Conservation (phyloP, 2,329 filamentous ascomycete species). For the Hypomyces rosellus region DNA sequence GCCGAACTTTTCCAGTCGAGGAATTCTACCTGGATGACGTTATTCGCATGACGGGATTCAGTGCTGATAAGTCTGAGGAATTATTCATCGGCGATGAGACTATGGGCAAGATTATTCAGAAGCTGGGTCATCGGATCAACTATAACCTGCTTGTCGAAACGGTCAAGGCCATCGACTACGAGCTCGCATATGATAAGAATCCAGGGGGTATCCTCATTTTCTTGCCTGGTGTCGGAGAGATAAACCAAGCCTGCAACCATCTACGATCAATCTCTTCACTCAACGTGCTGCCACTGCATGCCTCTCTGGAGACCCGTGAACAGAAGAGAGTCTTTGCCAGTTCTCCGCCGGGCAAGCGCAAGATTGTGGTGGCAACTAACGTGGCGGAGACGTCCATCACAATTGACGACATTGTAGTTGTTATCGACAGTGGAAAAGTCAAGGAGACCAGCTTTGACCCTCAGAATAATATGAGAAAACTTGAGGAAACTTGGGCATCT, state of each 20-base stretch:
- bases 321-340: conserved; percentile 79
- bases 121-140: conserved; percentile 77
- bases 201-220: conserved; percentile 88
- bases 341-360: conserved; percentile 73
- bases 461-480: conserved; percentile 84
- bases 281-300: conserved; percentile 82
- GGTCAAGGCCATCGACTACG: conserved; percentile 72
- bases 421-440: conserved; percentile 90
- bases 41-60: conserved; percentile 70
- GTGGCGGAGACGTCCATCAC: conserved; percentile 98
- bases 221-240: conserved; percentile 85
- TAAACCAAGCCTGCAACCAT: conserved; percentile 69
- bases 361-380: conserved; percentile 92
- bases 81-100: conserved; percentile 43
- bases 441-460: conserved; percentile 96
- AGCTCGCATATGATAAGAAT: conserved; percentile 59
- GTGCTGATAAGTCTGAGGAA: conserved; percentile 41
- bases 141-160: conserved; percentile 80
- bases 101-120: conserved; percentile 65
- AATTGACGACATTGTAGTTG: conserved; percentile 92
- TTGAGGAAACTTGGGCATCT: conserved; percentile 94
- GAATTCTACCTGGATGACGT: conserved; percentile 90
- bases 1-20: conserved; percentile 81
- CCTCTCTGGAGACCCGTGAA: conserved; percentile 80
- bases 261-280: conserved; percentile 57